Evolutionary conservation across 2,329 filamentous ascomycete genomes (phyloP).

Genomic region (Alternaria triticimaculans): DNA sequence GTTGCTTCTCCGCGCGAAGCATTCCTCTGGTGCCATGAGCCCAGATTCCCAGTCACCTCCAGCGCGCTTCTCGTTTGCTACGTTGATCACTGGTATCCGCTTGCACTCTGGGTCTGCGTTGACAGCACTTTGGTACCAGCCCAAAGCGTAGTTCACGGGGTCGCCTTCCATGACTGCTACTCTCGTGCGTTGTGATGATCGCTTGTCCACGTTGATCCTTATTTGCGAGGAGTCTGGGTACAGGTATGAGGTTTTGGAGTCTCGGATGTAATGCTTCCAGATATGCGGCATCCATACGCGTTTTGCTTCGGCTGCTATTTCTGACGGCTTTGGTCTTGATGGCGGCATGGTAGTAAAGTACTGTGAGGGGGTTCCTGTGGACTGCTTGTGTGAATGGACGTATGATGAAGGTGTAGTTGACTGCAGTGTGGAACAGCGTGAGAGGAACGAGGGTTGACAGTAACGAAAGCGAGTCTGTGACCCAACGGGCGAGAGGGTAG

Average conservation of each 20-base stretch:
- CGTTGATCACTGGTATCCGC: constrained; percentile 70
- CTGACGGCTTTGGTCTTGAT: constrained; percentile 68
- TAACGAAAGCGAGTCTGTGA: constrained; percentile 11
- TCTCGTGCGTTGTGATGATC: constrained; percentile 48
- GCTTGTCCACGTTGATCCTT: constrained; percentile 56
- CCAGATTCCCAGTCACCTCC: constrained; percentile 82
- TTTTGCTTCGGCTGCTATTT: constrained; percentile 77
- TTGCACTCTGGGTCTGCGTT: constrained; percentile 40
- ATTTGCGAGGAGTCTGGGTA: constrained; percentile 52
- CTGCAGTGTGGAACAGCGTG: constrained; percentile 4
- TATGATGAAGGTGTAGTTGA: constrained; percentile 3
- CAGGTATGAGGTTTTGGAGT: constrained; percentile 66
- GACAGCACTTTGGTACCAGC: constrained; percentile 58
- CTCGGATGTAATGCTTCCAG: constrained; percentile 60
- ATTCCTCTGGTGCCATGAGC: constrained; percentile 71
- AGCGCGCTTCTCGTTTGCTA: constrained; percentile 76
- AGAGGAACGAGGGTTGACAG: constrained; percentile 15
- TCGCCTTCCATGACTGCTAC: constrained; percentile 56
- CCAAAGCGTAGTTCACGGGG: constrained; percentile 61
- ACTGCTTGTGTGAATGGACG: constrained; percentile 9
- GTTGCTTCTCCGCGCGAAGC: constrained; percentile 75
- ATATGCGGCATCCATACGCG: constrained; percentile 71
- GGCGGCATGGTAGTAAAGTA: constrained; percentile 57
- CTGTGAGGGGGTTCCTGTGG: constrained; percentile 6
- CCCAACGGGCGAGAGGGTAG: constrained; percentile 30